Percentiles rank a stretch among this genome's conserved stretches.
phyloP scores from a whole-genome alignment of 2,329 filamentous ascomycete species.

The Aotearoamyces nothofagi region DNA sequence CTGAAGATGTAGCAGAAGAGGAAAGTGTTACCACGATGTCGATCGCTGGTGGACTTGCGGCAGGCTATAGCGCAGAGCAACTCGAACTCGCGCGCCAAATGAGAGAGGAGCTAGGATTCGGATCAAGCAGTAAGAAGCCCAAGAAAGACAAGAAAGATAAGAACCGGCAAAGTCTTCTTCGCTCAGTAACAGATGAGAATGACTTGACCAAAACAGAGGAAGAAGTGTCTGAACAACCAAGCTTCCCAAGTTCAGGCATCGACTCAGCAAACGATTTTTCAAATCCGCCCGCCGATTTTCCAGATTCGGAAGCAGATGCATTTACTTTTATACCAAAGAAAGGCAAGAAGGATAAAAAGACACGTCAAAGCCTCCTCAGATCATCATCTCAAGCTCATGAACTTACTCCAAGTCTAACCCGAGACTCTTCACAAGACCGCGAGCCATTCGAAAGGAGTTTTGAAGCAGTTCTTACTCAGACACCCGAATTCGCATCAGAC shows the following conservation, averaged over 20 bases:
- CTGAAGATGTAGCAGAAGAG: no score
- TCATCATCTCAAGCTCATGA: no score
- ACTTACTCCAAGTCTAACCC: no score
- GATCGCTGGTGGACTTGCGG: background rate
- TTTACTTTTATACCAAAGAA: background rate
- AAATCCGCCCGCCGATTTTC: background rate
- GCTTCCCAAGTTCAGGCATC: background rate
- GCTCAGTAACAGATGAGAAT: background rate
- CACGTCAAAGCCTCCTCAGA: background rate
- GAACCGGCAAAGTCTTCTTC: background rate
- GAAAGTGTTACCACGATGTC: no score
- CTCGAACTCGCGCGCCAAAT: background rate
- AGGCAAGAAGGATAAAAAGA: background rate
- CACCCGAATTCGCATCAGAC: conserved; percentile 2
- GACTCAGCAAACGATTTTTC: background rate
- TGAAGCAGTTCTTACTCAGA: background rate
- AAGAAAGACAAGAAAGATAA: conserved; percentile 1
- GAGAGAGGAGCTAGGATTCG: background rate
- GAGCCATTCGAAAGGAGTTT: background rate
- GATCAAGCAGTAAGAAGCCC: background rate
- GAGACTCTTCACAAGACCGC: no score
- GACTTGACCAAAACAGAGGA: background rate
- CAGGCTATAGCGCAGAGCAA: background rate
- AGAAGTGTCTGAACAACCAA: background rate
- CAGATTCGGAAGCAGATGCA: background rate